These are phyloP conservation scores for Phytomonas francai DNA, from an alignment of 208 protist genomes.

Conservation along the genomic window DNA sequence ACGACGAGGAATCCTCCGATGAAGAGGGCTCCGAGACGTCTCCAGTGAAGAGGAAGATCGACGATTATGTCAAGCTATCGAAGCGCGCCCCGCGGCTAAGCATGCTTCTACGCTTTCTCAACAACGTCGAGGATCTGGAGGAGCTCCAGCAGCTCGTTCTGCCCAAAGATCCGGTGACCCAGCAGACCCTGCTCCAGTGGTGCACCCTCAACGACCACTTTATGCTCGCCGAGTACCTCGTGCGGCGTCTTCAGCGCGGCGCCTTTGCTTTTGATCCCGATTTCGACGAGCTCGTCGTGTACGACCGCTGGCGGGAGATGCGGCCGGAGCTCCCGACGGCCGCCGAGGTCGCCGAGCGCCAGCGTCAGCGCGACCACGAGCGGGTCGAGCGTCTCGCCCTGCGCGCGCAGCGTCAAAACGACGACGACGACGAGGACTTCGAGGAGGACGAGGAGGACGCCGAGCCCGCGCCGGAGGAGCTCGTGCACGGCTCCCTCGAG, in stretches of 20 bases:
- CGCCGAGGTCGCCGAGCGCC: constrained; percentile 63
- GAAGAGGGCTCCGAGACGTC: constrained; percentile 34
- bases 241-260: constrained; percentile 62
- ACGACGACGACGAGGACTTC: constrained; percentile 37
- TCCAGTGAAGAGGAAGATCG: constrained; percentile 21
- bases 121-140: constrained; percentile 81
- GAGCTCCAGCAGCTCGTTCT: constrained; percentile 60
- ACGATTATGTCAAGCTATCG: constrained; percentile 56
- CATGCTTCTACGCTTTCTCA: constrained; percentile 67
- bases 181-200: constrained; percentile 84
- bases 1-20: constrained; percentile 21
- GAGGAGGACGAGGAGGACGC: constrained; percentile 66
- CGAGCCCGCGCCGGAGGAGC: constrained; percentile 72
- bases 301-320: constrained; percentile 83
- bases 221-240: constrained; percentile 79
- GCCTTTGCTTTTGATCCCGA: constrained; percentile 80
- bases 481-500: constrained; percentile 71
- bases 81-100: constrained; percentile 57
- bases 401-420: constrained; percentile 13
- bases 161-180: constrained; percentile 76
- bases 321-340: constrained; percentile 59
- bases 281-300: constrained; percentile 62
- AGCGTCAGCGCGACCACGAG: constrained; percentile 57
- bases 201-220: constrained; percentile 76
- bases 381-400: constrained; percentile 49